These are phyloP conservation scores for Lyophyllum decastes DNA, from an alignment of 768 basidiomycete genomes.

Conservation along the genomic window DNA sequence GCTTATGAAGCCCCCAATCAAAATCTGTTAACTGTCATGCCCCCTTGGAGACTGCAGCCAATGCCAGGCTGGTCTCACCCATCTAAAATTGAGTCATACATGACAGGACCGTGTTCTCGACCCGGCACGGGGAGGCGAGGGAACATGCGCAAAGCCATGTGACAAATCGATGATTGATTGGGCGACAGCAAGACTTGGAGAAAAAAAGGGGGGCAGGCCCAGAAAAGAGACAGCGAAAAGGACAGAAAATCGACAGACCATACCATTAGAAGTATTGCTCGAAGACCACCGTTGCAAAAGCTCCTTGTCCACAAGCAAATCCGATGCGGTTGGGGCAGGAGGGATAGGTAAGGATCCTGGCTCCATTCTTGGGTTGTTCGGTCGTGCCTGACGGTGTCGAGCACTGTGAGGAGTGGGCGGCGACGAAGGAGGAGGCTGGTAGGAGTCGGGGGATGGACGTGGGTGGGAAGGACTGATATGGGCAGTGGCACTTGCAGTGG, in stretches of 20 bases:
- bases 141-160: background rate
- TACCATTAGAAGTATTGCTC: slow-evolving; percentile 9
- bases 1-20: background rate
- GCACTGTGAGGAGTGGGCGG: background rate
- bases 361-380: background rate
- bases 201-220: background rate
- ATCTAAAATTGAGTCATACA: background rate
- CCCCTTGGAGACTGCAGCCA: background rate
- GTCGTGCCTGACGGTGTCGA: background rate
- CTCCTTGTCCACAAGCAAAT: slow-evolving; percentile 16
- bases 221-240: background rate
- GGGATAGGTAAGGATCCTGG: slow-evolving; percentile 11
- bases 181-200: background rate
- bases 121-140: background rate
- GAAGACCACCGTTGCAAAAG: slow-evolving; percentile 18
- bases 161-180: background rate
- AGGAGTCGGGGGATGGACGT: background rate
- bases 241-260: background rate
- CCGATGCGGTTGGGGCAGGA: slow-evolving; percentile 13
- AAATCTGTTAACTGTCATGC: background rate
- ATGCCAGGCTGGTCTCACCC: background rate
- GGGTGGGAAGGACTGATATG: background rate
- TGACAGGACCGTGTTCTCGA: background rate
- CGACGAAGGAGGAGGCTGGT: background rate
- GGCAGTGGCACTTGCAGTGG: background rate